Evolutionary conservation across 192 early-diverging fungal genomes (phyloP), one percentile per base, ranked within the genome.

Genomic region (Coemansia sp.): DNA sequence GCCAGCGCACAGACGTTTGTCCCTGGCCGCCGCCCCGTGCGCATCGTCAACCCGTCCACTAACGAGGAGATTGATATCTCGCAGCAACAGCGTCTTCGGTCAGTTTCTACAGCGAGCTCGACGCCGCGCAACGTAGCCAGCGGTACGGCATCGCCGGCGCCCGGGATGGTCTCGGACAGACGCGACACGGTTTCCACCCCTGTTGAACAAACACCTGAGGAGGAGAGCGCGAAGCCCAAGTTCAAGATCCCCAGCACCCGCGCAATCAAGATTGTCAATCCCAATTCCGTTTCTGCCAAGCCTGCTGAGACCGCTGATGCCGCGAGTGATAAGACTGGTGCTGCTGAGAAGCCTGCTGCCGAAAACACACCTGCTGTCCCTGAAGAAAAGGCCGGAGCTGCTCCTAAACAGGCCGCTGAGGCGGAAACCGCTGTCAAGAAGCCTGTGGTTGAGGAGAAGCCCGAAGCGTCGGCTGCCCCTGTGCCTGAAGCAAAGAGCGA

Each of bases 11-110:
- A 78, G 75, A 57, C 73, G 0, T 77, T 76, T 74, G 66, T 79
- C 6, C 72, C 77, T 32, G 66, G 75, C 57, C 73, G 70, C 44
- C 63, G 74, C 14, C 56, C 88, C 6, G 90, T 94, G 70, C 84
- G 86, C 55, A 94, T 94, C 71, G 88, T 91, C 65, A 87, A 91
- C 63, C 92, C 92, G 1, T 80, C 85, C 4, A 91, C 90, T 48
- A 88, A 86, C 71, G 83, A 90, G 66, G 87, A 89, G 65, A 77
- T 93, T 57, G 87, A 90, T 64, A 76, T 88, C 20, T 73, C 75
- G 45, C 75, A 75, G 57, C 75, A 75, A 49, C 70, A 83, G 66
- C 75, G 80, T 6, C 50, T 74, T 63, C 68, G 75, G 55, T 75
- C 84, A 0, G 69, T 61, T 11, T 74, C 77, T 1, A 60, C 86